A percentile compares a stretch with the other conserved stretches of the same genome.
Conservation (phyloP, 352 stramenopile genomes). For the Globisporangium splendens region DNA sequence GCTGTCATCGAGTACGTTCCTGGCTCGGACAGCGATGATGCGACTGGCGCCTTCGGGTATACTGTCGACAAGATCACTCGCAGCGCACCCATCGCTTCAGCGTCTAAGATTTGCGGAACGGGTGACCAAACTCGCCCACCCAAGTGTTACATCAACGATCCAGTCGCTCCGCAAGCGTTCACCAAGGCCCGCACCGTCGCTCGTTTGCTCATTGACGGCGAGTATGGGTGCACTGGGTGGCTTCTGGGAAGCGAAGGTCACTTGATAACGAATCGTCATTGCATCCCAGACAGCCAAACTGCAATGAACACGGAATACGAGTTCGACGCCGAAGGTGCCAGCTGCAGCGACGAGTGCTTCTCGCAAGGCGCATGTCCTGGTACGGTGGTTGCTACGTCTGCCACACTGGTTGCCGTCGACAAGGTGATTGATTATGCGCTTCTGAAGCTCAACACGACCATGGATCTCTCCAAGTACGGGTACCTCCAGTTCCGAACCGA, state of each 20-base stretch:
- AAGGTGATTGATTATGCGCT: constrained; percentile 37
- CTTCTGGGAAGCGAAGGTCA: constrained; percentile 36
- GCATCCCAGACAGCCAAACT: constrained; percentile 20
- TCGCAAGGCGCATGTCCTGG: constrained; percentile 17
- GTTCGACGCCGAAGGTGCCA: constrained; percentile 29
- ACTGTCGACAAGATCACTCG: constrained; percentile 28
- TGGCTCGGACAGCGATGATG: background rate
- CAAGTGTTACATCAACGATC: constrained; percentile 29
- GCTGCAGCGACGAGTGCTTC: constrained; percentile 28
- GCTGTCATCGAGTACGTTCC: constrained; percentile 26
- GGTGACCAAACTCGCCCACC: constrained; percentile 23
- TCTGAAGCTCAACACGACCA: constrained; percentile 27
- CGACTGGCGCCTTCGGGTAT: constrained; percentile 22
- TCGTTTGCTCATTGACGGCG: constrained; percentile 27
- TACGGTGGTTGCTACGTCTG: constrained; percentile 19
- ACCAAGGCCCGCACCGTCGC: constrained; percentile 26
- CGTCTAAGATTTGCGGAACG: constrained; percentile 24
- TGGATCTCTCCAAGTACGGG: constrained; percentile 26
- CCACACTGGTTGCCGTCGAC: constrained; percentile 22
- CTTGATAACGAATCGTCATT: constrained; percentile 47
- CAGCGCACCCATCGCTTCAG: constrained; percentile 14
- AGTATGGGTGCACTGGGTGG: constrained; percentile 34
- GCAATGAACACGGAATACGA: constrained; percentile 27
- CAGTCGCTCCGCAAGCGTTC: constrained; percentile 15
- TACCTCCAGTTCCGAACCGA: constrained; percentile 28